Evolutionary conservation across 2,329 filamentous ascomycete species (phyloP), one percentile per base, ranked within the genome.

Genomic region (Xylariaceae sp.): DNA sequence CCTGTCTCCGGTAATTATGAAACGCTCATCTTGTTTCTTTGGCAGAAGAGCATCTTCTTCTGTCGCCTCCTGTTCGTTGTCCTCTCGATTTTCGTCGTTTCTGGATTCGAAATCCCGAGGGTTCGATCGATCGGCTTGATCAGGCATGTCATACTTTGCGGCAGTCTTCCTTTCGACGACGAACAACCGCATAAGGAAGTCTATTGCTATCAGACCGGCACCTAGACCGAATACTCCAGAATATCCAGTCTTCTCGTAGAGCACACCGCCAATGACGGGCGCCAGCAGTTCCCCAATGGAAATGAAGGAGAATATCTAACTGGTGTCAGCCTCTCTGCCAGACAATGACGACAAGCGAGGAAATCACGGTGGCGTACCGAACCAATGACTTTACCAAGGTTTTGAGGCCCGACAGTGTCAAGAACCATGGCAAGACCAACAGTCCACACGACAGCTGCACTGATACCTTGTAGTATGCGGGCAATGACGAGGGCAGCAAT

Each of bases 161-260:
- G 82, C 81, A 1, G 75, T 73, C 62, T 81, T 83, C 66, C 83
- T 84, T 66, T 87, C 84, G n/a, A 87, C 75, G 47, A 87, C 73
- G 5, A 82, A 63, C 0, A 83, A 60, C 12, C 84, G 77, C 75
- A 86, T 78, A 18, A 80, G 50, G 53, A 87, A 79, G 63, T 87
- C 84, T 14, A 86, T 54, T 0, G 62, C 74, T 1, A 87, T 63
- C 9, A 87, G 65, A 0, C 71, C 76, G 44, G 82, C 73, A 0
- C 75, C 78, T 19, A 86, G 67, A 0, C 75, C 76, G 62, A 86
- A 86, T 0, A 87, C 82, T 0, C 81, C 82, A 12, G 67, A 63
- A 60, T 81, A 81, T 2, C 83, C 84, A 1, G 76, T 74, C 59
- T 79, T 79, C 28, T 79, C 72, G 62, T 86, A 87, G 1, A 87